Evolutionary conservation across 2,329 filamentous ascomycete genomes (phyloP).

Genomic region (Aspergillus caelatus): DNA sequence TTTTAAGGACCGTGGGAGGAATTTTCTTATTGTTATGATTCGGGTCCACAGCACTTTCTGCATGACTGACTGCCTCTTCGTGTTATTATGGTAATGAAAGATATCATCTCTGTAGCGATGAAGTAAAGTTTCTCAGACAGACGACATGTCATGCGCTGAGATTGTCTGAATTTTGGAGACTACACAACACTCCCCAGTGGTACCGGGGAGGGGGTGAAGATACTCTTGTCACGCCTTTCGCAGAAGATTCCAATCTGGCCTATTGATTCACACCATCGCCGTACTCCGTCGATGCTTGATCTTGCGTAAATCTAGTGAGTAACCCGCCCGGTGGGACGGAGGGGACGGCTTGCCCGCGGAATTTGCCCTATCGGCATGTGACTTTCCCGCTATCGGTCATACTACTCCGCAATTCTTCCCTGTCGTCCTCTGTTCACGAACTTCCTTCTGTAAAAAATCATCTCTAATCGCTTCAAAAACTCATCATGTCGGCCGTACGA

Average conservation of each 20-base stretch:
- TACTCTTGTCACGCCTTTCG: not conserved
- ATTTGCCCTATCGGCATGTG: constrained; percentile 41
- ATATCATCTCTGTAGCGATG: not conserved
- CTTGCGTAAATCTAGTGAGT: not conserved
- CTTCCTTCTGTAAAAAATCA: constrained; percentile 11
- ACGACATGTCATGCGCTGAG: not conserved
- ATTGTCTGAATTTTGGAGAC: not conserved
- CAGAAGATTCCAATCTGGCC: not conserved
- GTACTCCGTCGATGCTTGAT: too few relatives aligned
- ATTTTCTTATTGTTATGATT: not conserved
- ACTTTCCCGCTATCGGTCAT: constrained; percentile 35
- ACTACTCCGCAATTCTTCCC: constrained; percentile 2
- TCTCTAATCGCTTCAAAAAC: constrained; percentile 7
- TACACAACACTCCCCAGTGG: not conserved
- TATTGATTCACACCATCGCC: not conserved
- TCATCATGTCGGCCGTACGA: constrained; percentile 33
- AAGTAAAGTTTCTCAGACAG: not conserved
- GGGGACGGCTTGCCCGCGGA: constrained; percentile 19
- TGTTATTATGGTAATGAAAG: not conserved
- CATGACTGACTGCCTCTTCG: not conserved
- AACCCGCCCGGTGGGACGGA: not conserved
- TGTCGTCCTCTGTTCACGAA: not conserved
- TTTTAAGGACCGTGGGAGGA: not conserved
- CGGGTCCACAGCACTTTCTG: not conserved
- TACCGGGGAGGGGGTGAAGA: not conserved